phyloP scores from a whole-genome alignment of 805 yeast species.

The Yarrowia osloensis region DNA sequence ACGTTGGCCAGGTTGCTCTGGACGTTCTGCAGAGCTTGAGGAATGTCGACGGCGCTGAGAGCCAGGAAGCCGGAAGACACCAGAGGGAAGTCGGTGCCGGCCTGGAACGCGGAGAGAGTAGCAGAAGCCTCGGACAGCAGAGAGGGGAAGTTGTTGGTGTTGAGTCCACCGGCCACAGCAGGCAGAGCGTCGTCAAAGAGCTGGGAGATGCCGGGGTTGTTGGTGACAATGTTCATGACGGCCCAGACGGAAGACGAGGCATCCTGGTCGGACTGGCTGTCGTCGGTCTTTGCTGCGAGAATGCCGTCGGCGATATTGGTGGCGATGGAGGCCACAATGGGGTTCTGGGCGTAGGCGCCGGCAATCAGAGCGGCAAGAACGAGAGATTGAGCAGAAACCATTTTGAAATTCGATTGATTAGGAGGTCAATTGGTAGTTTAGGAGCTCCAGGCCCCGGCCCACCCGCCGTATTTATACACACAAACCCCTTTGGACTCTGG shows the following conservation, averaged over 20 bases:
- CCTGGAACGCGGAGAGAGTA: not conserved
- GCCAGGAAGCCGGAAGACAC: not conserved
- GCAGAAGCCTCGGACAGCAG: not conserved
- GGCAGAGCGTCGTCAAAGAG: constrained; percentile 4
- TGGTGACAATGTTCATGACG: constrained; percentile 1
- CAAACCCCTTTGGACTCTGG: not conserved
- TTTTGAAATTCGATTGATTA: no score
- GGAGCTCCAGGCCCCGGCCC: not conserved
- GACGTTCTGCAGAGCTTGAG: constrained; percentile 7
- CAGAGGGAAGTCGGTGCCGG: not conserved
- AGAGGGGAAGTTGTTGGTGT: constrained; percentile 17
- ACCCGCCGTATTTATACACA: not conserved
- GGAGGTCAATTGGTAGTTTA: no score
- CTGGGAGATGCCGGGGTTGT: not conserved
- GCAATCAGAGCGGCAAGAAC: not conserved
- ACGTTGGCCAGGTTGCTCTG: not conserved
- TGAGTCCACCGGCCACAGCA: not conserved
- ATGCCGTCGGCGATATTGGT: not conserved
- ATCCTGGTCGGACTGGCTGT: not conserved
- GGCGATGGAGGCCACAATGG: constrained; percentile 21
- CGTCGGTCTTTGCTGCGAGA: constrained; percentile 16
- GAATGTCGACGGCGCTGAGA: constrained; percentile 3
- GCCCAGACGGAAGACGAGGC: constrained; percentile 8
- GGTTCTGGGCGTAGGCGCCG: constrained; percentile 5
- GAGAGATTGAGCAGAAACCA: not conserved